Conservation (phyloP, 2,329 filamentous ascomycete genomes). For the Colletotrichum limetticola region DNA sequence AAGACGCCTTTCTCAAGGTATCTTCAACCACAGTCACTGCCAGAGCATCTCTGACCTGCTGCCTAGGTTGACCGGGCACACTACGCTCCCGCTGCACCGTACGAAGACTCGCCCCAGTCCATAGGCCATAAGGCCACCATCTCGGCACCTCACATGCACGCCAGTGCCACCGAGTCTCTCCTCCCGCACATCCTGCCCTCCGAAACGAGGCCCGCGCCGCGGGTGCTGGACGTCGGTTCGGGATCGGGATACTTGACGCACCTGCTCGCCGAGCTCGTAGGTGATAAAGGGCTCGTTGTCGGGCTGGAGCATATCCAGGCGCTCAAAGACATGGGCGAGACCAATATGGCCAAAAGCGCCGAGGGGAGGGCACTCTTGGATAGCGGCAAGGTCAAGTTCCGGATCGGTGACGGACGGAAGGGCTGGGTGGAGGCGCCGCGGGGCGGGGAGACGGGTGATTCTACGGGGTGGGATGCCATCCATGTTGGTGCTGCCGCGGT, state of each 20-base stretch:
- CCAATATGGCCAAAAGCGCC: constrained; percentile 73
- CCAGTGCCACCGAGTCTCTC: constrained; percentile 61
- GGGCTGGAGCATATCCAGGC: constrained; percentile 79
- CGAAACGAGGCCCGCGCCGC: constrained; percentile 46
- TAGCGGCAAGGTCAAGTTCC: constrained; percentile 74
- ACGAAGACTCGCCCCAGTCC: constrained; percentile 67
- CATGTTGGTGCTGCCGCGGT: constrained; percentile 91
- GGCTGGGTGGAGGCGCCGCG: constrained; percentile 65
- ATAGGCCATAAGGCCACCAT: constrained; percentile 69
- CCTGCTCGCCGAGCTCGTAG: constrained; percentile 83
- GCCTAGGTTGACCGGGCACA: constrained; percentile 85
- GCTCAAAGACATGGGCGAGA: constrained; percentile 69
- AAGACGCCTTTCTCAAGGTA: constrained; percentile 82
- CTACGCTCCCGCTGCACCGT: constrained; percentile 78
- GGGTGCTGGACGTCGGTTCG: constrained; percentile 79
- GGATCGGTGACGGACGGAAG: constrained; percentile 78
- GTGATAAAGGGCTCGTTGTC: constrained; percentile 64
- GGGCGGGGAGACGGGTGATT: constrained; percentile 58
- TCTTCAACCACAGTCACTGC: no score
- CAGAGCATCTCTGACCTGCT: background rate
- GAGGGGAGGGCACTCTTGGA: constrained; percentile 70
- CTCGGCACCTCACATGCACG: constrained; percentile 71
- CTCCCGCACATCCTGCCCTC: constrained; percentile 55
- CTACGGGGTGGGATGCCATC: constrained; percentile 85
- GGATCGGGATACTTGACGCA: constrained; percentile 89